Evolutionary conservation across 2,329 filamentous ascomycete species (phyloP), one percentile per base, ranked within the genome.

Genomic region (Cytospora piceicola): DNA sequence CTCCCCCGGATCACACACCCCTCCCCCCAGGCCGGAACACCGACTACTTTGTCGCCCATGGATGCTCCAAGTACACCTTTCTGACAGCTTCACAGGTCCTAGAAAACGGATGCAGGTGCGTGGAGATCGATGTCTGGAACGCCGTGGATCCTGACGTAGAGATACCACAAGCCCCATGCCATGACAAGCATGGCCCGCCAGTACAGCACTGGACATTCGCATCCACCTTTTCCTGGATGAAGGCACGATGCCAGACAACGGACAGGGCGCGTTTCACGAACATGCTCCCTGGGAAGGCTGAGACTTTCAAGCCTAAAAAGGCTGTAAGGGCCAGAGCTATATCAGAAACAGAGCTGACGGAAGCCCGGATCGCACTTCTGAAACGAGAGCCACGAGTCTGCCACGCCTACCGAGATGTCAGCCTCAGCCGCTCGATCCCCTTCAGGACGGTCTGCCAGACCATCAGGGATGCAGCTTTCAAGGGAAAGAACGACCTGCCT

Each of bases 61-160:
- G 32, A 22, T 15, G 32, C 29, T 8, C 7, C 29, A 29, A 17
- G 3, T 15, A 14, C 27, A 3, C 14, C 22, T 20, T 24, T 15
- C 53, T 62, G 51, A 65, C 63, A 14, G 20, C 12, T 17, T 5
- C 1, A n/a, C n/a, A 67, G 66, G 66, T 68, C 32, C 60, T 97
- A 15, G 81, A 86, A 36, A 85, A 88, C 60, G 91, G 92, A 53
- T 96, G 94, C 73, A 88, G 94, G 68, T 97, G 93, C 73, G 93
- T 97, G 55, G 94, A 97, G 76, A 95, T 97, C 65, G 94, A 97
- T 73, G 93, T 97, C 5, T 97, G 94, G 91, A 92, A 97, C 76
- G 92, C 92, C 8, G 80, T 84, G 49, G 59, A 60, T 14, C 58
- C 24, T 36, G 61, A 65, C n/a, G 71, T 36, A 36, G 73, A 11